A percentile compares a stretch with the other conserved stretches of the same genome.
phyloP scores from a whole-genome alignment of 257 asterid genomes.

The Capsicum rhomboideum region DNA sequence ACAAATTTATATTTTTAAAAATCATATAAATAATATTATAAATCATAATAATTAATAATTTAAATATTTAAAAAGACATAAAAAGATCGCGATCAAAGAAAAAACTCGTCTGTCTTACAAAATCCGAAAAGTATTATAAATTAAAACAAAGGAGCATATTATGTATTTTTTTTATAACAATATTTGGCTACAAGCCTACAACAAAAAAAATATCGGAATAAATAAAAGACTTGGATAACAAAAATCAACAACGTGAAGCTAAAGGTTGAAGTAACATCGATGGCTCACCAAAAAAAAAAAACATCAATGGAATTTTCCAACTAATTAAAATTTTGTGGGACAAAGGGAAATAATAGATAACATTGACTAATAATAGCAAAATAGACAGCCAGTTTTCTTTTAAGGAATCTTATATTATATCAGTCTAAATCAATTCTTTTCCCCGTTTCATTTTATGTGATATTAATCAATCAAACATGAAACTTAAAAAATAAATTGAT shows the following conservation, averaged over 20 bases:
- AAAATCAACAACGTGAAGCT: neutral
- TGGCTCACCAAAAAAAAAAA: too few species aligned
- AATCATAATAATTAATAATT: too few species aligned
- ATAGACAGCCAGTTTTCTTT: neutral
- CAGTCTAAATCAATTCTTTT: neutral
- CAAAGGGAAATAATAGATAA: neutral
- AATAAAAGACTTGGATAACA: neutral
- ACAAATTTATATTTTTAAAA: too few species aligned
- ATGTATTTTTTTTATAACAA: too few species aligned
- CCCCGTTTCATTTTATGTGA: neutral
- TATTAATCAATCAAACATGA: neutral
- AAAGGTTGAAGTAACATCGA: neutral
- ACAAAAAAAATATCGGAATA: neutral
- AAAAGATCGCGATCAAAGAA: too few species aligned
- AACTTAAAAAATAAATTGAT: neutral
- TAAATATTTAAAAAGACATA: too few species aligned
- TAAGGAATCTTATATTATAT: neutral
- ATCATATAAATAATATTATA: too few species aligned
- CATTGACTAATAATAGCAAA: neutral
- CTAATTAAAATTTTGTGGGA: neutral
- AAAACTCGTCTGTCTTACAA: too few species aligned
- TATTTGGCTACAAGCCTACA: too few species aligned
- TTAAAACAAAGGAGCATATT: too few species aligned
- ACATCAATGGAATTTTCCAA: neutral
- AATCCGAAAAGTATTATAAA: too few species aligned